phyloP scores from a whole-genome alignment of 1,139 yeast genomes.

The Geotrichum phurueaensis region DNA sequence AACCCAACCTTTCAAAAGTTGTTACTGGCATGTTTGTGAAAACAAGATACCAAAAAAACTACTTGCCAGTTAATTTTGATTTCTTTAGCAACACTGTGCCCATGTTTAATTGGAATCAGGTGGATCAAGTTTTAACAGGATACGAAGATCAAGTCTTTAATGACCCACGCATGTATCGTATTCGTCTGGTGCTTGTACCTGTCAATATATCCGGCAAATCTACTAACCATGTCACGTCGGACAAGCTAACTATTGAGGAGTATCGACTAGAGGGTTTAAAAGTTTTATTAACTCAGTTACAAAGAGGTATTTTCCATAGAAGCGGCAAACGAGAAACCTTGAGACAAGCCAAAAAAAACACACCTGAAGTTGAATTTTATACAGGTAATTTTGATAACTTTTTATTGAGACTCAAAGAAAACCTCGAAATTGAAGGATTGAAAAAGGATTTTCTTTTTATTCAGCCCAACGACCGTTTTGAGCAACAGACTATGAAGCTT shows the following conservation, averaged over 20 bases:
- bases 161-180: constrained; percentile 54
- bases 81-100: constrained; percentile 51
- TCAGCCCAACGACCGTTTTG: constrained; percentile 36
- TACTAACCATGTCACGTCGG: constrained; percentile 31
- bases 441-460: constrained; percentile 34
- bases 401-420: constrained; percentile 44
- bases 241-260: constrained; percentile 71
- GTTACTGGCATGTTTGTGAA: constrained; percentile 50
- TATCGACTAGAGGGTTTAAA: constrained; percentile 81
- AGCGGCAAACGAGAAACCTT: constrained; percentile 27
- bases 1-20: constrained; percentile 18
- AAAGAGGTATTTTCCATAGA: constrained; percentile 50
- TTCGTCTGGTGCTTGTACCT: constrained; percentile 78
- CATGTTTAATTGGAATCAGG: constrained; percentile 78
- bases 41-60: constrained; percentile 70
- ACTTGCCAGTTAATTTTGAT: constrained; percentile 48
- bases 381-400: constrained; percentile 78
- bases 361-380: constrained; percentile 76
- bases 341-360: constrained; percentile 45
- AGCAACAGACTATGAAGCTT: constrained; percentile 39
- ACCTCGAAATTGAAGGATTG: constrained; percentile 19
- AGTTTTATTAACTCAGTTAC: constrained; percentile 60
- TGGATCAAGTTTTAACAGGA: constrained; percentile 88
- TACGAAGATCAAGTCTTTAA: constrained; percentile 63
- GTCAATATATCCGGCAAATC: constrained; percentile 50